A percentile compares a stretch with the other conserved stretches of the same genome.
These are phyloP conservation scores for Capronia coronata DNA, from an alignment of 2,329 filamentous ascomycete genomes.

Conservation along the genomic window DNA sequence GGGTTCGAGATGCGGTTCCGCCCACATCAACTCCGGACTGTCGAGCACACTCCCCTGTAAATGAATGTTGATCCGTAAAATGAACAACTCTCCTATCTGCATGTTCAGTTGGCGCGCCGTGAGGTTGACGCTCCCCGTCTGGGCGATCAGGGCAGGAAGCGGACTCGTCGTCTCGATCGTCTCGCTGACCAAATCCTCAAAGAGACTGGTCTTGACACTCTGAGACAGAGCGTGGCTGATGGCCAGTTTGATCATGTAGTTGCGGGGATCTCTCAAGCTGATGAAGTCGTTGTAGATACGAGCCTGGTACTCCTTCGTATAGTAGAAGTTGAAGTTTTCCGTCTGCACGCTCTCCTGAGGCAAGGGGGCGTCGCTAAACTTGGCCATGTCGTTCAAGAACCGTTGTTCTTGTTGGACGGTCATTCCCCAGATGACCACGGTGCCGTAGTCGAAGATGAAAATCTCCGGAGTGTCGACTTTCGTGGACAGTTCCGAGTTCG, in stretches of 20 bases:
- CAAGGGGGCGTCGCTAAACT: conserved; percentile 88
- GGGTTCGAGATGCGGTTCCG: conserved; percentile 91
- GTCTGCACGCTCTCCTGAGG: conserved; percentile 84
- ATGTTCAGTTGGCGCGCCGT: conserved; percentile 92
- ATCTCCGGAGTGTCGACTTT: conserved; percentile 87
- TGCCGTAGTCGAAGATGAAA: conserved; percentile 95
- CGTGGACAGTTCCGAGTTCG: conserved; percentile 64
- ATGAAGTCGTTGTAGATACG: conserved; percentile 99
- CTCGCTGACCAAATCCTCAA: conserved; percentile 89
- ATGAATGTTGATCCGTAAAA: conserved; percentile 95
- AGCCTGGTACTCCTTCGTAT: conserved; percentile 94
- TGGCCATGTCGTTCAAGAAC: conserved; percentile 87
- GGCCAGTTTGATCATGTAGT: conserved; percentile 96
- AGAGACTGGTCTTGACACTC: conserved; percentile 94
- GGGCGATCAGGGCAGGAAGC: conserved; percentile 83
- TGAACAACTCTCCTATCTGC: conserved; percentile 98
- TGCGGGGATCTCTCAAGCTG: conserved; percentile 82
- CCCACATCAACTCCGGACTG: conserved; percentile 96
- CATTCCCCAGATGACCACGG: conserved; percentile 99
- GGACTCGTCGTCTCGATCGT: conserved; percentile 92
- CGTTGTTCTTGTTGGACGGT: conserved; percentile 77
- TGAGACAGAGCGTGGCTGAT: conserved; percentile 95
- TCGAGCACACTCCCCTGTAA: conserved; percentile 94
- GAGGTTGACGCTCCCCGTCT: conserved; percentile 85
- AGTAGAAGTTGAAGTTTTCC: conserved; percentile 99